Conservation (phyloP, 2,329 filamentous ascomycete genomes). For the Aureobasidium melanogenum region DNA sequence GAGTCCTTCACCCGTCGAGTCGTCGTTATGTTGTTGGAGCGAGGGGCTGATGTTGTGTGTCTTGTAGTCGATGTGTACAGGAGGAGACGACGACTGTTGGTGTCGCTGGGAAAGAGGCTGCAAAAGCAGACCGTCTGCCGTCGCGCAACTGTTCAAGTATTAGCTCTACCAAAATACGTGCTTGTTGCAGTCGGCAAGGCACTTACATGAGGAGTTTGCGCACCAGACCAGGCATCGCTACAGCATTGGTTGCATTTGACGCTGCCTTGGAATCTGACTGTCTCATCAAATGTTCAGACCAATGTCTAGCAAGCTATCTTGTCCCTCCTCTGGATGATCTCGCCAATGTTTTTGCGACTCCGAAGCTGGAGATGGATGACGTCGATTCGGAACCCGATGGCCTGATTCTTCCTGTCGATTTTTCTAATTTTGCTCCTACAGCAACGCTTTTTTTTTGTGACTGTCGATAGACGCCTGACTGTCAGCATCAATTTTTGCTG, state of each 20-base stretch:
- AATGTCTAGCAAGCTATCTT: neutral
- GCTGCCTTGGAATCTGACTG: neutral
- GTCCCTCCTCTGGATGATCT: neutral
- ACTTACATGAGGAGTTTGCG: constrained; percentile 65
- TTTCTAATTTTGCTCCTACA: neutral
- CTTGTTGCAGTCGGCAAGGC: neutral
- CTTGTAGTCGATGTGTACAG: constrained; percentile 63
- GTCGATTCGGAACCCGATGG: neutral
- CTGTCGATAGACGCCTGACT: neutral
- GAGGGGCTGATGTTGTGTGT: constrained; percentile 44
- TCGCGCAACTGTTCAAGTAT: constrained; percentile 39
- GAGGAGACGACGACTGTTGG: constrained; percentile 39
- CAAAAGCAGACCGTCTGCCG: constrained; percentile 73
- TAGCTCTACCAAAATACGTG: neutral
- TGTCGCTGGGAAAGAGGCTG: constrained; percentile 55
- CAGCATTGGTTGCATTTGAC: constrained; percentile 3
- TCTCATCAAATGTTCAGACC: neutral
- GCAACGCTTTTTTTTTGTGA: neutral
- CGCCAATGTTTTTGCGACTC: constrained; percentile 5
- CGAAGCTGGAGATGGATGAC: constrained; percentile 5
- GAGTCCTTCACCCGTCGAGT: constrained; percentile 32
- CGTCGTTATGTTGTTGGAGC: constrained; percentile 30
- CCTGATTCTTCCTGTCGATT: neutral
- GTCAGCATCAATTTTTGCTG: neutral
- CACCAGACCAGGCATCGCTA: constrained; percentile 62